These are phyloP conservation scores for Malus sylvestris DNA, from an alignment of 306 rosid genomes.

Conservation along the genomic window DNA sequence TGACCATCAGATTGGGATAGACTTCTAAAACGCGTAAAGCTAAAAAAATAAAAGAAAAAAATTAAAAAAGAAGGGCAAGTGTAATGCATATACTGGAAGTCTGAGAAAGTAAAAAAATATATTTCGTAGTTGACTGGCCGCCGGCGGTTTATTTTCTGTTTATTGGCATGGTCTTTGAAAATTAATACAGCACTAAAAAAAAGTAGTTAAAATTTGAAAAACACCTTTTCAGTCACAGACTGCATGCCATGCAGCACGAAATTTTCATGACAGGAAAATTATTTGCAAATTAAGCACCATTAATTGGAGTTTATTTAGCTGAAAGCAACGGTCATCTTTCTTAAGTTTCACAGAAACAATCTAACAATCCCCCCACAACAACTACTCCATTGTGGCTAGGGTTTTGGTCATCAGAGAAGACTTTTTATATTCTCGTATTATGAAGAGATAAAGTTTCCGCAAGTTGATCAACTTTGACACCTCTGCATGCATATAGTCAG, in stretches of 20 bases:
- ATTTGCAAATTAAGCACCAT: background rate
- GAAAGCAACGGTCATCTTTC: background rate
- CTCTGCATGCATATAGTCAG: background rate
- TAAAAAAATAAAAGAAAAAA: too few species aligned
- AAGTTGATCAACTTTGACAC: background rate
- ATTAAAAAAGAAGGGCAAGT: background rate
- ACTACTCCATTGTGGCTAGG: background rate
- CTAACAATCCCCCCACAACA: background rate
- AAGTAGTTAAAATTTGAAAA: background rate
- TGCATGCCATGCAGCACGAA: background rate
- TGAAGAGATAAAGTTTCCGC: background rate
- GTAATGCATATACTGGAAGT: background rate
- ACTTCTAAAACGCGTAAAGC: background rate
- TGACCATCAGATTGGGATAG: background rate
- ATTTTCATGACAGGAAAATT: background rate
- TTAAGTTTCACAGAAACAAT: background rate
- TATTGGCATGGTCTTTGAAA: background rate
- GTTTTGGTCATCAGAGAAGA: background rate
- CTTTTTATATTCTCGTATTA: background rate
- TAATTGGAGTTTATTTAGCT: background rate
- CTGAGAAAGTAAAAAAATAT: background rate
- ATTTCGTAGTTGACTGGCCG: background rate
- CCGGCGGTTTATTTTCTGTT: background rate
- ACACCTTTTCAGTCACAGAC: background rate
- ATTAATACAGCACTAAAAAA: background rate